Base-by-base conservation (phyloP, 2,329 filamentous ascomycete species). In the Colletotrichum incanum region DNA sequence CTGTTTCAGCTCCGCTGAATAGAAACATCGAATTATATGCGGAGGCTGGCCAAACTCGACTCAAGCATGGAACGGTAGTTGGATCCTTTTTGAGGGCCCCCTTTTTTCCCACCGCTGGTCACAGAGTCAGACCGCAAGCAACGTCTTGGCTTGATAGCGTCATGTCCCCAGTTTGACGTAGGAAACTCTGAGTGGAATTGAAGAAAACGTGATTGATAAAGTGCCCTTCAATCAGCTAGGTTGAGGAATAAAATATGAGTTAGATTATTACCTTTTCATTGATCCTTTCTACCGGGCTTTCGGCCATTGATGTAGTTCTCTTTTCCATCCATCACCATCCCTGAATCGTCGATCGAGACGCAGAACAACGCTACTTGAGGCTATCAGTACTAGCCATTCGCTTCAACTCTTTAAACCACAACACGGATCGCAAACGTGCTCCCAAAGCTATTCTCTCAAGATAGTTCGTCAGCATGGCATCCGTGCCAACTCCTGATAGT, bases 91-190 rank as follows among this genome's bases (percentile, higher is more conserved):
- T 18, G 6, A 3, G 14, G n/a, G 2, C 37, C 47, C 47, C 26
- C 39, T 39, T 41, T 34, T 55, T 60, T 47, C 6, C 31, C 68
- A 37, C 50, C 23, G 31, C 18, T 20, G 8, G 28, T 5, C 16
- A 23, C 23, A 26, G 23, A 34, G 64, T 20, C 47, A 34, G 20
- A 47, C 59, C 18, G 47, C 28, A 16, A 41, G 28, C 8, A 60
- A 54, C 14, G 39, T 54, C 37, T 65, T 72, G 54, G 65, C 31
- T 49, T 2, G 14, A 60, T 60, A 70, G 28, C 65, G 70, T 69
- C 70, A 70, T 72, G 43, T 23, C 45, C 60, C 70, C 59, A 65
- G 47, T 65, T 70, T 60, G 34, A 20, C 16, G 59, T 28, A n/a
- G 23, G 31, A 64, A 8, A 18, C 6, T 23, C 26, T 62, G 12